Evolutionary conservation across 345 rosid genomes (phyloP), one percentile per base, ranked within the genome.

Genomic region (Dimocarpus longan): DNA sequence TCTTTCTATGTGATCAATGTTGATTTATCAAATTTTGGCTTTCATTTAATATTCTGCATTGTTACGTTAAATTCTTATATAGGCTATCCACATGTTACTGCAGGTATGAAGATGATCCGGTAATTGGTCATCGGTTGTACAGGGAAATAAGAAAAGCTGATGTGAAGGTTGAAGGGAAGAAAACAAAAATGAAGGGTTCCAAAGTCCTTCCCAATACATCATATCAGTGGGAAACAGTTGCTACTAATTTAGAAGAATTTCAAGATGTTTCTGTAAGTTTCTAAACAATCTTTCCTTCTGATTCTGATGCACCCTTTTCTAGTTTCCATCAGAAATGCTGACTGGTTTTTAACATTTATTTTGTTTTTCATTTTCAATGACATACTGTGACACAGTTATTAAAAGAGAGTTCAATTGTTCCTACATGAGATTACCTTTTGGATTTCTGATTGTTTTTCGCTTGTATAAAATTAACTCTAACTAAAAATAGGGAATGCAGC

Each of bases 171-270:
- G 99, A 93, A 86, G 85, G 87, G 80, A 87, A 88, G 87, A 92
- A 89, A 88, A 91, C 85, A 43, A 94, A 88, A 88, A 82, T 87
- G 73, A 97, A 87, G 83, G 99, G 99, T 71, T 94, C 99, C 54
- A 87, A 86, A 80, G 88, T 93, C 86, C 91, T 85, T 80, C 89
- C 90, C 43, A 84, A 79, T 74, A 70, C 91, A 71, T 84, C 93
- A 75, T 92, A 89, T 89, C 97, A 87, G 85, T 96, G 99, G 99
- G 99, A 96, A 87, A 90, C 99, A 66, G 92, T 96, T 80, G 98
- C 99, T 72, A 89, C 98, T 28, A 96, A 90, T 85, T 94, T 93
- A n/a, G 98, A 94, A 81, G 99, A 96, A 86, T 96, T 96, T 80
- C 93, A 91, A 85, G 94, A 92, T 84, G 94, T 91, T 83, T 88